phyloP scores from a whole-genome alignment of 768 basidiomycete genomes.

The Fistulinella prunicolor region DNA sequence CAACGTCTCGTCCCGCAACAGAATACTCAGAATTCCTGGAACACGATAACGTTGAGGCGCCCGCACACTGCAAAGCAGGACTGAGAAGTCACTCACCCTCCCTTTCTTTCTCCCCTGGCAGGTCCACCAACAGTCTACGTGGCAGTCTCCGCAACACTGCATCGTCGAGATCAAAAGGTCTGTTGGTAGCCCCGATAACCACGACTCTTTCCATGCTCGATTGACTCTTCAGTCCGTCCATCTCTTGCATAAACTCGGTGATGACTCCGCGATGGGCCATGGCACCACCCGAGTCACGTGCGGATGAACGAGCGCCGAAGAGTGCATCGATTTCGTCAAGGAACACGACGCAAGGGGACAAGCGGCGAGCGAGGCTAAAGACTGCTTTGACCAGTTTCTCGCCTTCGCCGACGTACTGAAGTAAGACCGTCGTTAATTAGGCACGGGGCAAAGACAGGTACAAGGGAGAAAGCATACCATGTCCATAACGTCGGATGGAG shows the following conservation, averaged over 20 bases:
- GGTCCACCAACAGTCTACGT: constrained; percentile 80
- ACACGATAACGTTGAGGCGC: constrained; percentile 4
- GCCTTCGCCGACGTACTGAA: constrained; percentile 82
- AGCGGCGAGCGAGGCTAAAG: constrained; percentile 78
- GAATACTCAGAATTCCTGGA: constrained; percentile 82
- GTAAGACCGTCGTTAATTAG: constrained; percentile 5
- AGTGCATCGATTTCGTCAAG: constrained; percentile 94
- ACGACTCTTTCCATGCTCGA: constrained; percentile 65
- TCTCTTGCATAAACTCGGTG: constrained; percentile 94
- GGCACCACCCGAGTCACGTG: constrained; percentile 72
- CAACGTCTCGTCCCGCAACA: constrained; percentile 77
- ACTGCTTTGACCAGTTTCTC: constrained; percentile 88
- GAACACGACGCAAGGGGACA: constrained; percentile 92
- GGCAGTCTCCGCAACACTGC: constrained; percentile 88
- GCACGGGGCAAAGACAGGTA: neutral
- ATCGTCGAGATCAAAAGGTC: constrained; percentile 89
- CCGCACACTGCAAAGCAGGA: neutral
- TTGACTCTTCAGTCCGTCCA: constrained; percentile 83
- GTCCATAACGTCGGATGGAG: constrained; percentile 94
- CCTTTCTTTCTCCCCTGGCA: constrained; percentile 83
- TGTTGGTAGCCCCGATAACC: constrained; percentile 91
- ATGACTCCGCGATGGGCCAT: constrained; percentile 85
- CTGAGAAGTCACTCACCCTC: constrained; percentile 53
- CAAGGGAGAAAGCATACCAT: constrained; percentile 60
- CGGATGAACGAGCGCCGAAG: constrained; percentile 80